Evolutionary conservation across 306 rosid species (phyloP), one percentile per base, ranked within the genome.

Genomic region (Canavalia ensiformis): DNA sequence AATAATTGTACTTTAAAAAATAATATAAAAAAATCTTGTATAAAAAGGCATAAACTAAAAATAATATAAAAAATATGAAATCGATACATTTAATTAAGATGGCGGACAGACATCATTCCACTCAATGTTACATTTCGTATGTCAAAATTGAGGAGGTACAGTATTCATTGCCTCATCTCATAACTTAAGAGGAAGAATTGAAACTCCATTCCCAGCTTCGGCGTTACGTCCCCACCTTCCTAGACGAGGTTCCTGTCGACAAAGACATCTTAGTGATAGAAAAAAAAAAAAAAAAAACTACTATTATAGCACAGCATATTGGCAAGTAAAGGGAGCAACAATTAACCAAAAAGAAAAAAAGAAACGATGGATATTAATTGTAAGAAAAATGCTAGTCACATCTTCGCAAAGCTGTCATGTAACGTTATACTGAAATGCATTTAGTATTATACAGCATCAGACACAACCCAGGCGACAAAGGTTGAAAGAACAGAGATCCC

Each of bases 231-330:
- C 98, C 97, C 98, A 93, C 84, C 95, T 89, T 85, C 99, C 99
- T 2, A 95, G 85, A 31, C 98, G 96, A 72, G 99, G 97, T 84
- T 93, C 99, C 99, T 92, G 97, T 72, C 39, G 18, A 69, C 57
- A 84, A 33, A 71, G 25, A 25, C 42, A 33, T 42, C 31, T 74
- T 10, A 8, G 41, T 10, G 78, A 84, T 31, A 76, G 37, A 33
- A 59, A 18, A 4, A 62, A n/a, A n/a, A 4, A 62, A n/a, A n/a
- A 47, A 76, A 42, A 45, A 29, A 6, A 39, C 80, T 6, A 46
- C 25, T 18, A 12, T n/a, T 54, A 25, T 31, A 63, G 13, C 31
- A 11, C 34, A 31, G 2, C 33, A 2, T 33, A 50, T 8, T 18
- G 12, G 13, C 31, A 1, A 13, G 56, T 9, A 67, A 68, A 39